Evolutionary conservation across 371 early-diverging fungal species (phyloP).

Genomic region (Mucor circinelloides): DNA sequence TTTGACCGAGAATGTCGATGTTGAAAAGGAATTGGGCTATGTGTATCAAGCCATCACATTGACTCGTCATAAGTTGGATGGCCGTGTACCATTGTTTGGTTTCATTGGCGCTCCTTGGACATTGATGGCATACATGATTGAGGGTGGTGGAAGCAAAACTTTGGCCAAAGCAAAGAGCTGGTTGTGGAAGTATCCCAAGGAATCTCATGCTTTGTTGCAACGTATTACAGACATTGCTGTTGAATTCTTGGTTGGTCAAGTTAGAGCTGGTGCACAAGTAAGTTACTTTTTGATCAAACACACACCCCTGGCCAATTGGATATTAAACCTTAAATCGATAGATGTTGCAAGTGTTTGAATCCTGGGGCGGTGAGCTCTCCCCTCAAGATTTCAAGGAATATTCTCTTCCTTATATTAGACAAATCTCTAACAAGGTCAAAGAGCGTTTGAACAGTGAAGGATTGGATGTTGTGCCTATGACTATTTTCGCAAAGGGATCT

Average conservation of each 20-base stretch:
- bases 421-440: conserved; percentile 81
- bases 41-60: conserved; percentile 96
- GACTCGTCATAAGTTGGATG: conserved; percentile 83
- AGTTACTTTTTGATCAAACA: background rate
- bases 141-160: conserved; percentile 96
- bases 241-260: conserved; percentile 89
- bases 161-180: conserved; percentile 88
- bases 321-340: conserved; percentile 22
- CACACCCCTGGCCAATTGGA: background rate
- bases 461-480: conserved; percentile 77
- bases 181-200: conserved; percentile 85
- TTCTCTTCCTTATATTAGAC: conserved; percentile 85
- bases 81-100: conserved; percentile 92
- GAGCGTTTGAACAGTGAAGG: conserved; percentile 43
- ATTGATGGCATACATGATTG: conserved; percentile 97
- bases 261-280: conserved; percentile 97
- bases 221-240: conserved; percentile 84
- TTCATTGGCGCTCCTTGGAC: conserved; percentile 99
- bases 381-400: conserved; percentile 82
- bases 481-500: conserved; percentile 91
- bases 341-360: conserved; percentile 97
- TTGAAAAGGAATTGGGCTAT: conserved; percentile 77
- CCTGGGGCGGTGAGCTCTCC: conserved; percentile 93
- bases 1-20: conserved; percentile 69
- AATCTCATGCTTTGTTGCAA: conserved; percentile 76